Conservation (phyloP, 768 basidiomycete genomes). For the Amanita fuliginea region DNA sequence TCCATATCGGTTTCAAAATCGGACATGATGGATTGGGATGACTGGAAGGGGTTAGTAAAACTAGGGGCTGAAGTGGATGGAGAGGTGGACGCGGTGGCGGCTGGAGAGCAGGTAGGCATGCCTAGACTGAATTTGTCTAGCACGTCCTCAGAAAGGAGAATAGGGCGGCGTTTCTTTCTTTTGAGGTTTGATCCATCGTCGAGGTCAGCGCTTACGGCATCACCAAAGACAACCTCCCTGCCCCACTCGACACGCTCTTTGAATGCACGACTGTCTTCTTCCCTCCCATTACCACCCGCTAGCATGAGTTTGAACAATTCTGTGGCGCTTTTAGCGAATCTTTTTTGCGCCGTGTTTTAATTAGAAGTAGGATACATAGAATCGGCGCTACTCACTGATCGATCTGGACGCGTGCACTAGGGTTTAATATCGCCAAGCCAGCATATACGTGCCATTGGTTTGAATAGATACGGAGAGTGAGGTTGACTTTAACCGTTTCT, state of each 20-base stretch:
- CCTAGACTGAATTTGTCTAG: conserved; percentile 88
- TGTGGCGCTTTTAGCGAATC: conserved; percentile 69
- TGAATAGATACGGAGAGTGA: conserved; percentile 90
- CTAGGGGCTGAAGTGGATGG: not conserved
- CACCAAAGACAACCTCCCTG: conserved; percentile 66
- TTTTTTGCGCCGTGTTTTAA: not conserved
- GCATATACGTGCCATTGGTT: conserved; percentile 99
- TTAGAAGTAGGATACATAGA: not conserved
- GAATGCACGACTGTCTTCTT: conserved; percentile 35
- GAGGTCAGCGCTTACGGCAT: conserved; percentile 6
- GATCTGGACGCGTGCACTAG: conserved; percentile 79
- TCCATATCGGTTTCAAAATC: conserved; percentile 5
- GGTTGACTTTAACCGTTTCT: conserved; percentile 96
- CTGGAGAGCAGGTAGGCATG: conserved; percentile 11
- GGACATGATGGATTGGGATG: conserved; percentile 1
- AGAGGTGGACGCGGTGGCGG: too few relatives aligned
- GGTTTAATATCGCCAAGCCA: conserved; percentile 95
- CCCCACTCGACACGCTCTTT: conserved; percentile 65
- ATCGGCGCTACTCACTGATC: conserved; percentile 34
- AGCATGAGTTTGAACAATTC: conserved; percentile 97
- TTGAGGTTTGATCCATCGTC: not conserved
- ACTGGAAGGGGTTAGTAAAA: conserved; percentile 1
- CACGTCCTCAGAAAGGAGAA: conserved; percentile 75
- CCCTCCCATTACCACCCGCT: conserved; percentile 29
- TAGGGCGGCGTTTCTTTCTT: conserved; percentile 34